A percentile compares a stretch with the other conserved stretches of the same genome.
Conservation (phyloP, 2,329 filamentous ascomycete species). For the Clarireedia hainanense region DNA sequence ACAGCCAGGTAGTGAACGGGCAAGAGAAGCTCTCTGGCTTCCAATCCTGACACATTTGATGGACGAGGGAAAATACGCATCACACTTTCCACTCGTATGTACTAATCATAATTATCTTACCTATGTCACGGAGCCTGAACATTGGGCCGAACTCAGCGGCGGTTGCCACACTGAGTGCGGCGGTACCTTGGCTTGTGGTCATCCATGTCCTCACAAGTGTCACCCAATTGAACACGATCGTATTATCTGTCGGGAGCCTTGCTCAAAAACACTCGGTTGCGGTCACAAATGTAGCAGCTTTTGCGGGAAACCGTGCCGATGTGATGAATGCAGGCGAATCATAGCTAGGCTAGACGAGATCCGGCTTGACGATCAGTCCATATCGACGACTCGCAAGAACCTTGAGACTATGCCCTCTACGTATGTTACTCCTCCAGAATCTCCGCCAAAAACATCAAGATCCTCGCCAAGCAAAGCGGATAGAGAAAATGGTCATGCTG, state of each 20-base stretch:
- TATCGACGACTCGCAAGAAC: neutral
- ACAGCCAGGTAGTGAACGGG: conserved; percentile 11
- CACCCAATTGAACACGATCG: conserved; percentile 24
- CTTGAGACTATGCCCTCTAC: neutral
- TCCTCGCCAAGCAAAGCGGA: neutral
- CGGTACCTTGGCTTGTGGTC: conserved; percentile 27
- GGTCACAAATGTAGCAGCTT: conserved; percentile 25
- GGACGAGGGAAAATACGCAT: conserved; percentile 31
- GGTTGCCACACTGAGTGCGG: conserved; percentile 44
- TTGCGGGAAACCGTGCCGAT: conserved; percentile 22
- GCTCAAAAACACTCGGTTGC: conserved; percentile 18
- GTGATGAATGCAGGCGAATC: conserved; percentile 14
- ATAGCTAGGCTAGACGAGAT: neutral
- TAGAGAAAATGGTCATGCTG: neutral
- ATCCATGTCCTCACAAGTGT: conserved; percentile 24
- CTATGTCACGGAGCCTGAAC: conserved; percentile 42
- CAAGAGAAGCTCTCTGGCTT: conserved; percentile 23
- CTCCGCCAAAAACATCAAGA: neutral
- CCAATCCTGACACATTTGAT: conserved; percentile 35
- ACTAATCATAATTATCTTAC: conserved; percentile 45
- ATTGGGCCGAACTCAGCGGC: conserved; percentile 45
- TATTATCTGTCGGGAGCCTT: conserved; percentile 21
- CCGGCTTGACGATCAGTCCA: neutral
- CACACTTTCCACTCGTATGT: conserved; percentile 53
- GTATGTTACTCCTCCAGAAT: neutral